A percentile compares a stretch with the other conserved stretches of the same genome.
phyloP scores from a whole-genome alignment of 495 filamentous ascomycete species.

The Choiromyces venosus region DNA sequence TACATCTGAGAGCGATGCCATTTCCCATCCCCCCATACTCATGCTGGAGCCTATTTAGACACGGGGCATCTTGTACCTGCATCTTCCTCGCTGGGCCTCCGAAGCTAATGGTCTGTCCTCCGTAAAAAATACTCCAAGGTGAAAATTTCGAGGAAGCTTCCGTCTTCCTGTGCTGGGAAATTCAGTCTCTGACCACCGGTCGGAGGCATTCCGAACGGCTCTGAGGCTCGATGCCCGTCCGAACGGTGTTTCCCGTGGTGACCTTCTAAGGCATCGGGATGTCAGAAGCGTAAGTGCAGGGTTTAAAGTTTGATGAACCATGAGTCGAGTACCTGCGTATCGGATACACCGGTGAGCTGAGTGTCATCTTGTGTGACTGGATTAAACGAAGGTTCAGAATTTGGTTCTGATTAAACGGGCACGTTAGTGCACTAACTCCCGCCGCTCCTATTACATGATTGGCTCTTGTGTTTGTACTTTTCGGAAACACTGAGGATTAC shows the following conservation, averaged over 20 bases:
- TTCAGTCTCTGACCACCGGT: neutral
- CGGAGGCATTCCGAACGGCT: neutral
- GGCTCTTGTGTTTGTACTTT: neutral
- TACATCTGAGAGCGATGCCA: neutral
- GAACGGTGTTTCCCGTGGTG: neutral
- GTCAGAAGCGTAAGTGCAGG: neutral
- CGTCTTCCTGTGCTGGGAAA: neutral
- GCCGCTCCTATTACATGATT: neutral
- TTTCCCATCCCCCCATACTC: neutral
- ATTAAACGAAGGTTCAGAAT: neutral
- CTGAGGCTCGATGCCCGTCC: neutral
- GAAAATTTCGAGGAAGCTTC: neutral
- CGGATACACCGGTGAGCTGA: neutral
- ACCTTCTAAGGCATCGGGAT: neutral
- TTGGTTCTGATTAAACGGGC: neutral
- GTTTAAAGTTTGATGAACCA: neutral
- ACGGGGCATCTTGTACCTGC: neutral
- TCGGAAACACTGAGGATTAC: neutral
- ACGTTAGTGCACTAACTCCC: neutral
- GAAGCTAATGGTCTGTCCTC: neutral
- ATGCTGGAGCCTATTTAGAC: neutral
- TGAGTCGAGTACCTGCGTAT: neutral
- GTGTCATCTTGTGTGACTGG: neutral
- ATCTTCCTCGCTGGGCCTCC: neutral
- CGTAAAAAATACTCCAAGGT: neutral